Conservation (phyloP, 2,329 filamentous ascomycete species). For the Zymoseptoria tritici region DNA sequence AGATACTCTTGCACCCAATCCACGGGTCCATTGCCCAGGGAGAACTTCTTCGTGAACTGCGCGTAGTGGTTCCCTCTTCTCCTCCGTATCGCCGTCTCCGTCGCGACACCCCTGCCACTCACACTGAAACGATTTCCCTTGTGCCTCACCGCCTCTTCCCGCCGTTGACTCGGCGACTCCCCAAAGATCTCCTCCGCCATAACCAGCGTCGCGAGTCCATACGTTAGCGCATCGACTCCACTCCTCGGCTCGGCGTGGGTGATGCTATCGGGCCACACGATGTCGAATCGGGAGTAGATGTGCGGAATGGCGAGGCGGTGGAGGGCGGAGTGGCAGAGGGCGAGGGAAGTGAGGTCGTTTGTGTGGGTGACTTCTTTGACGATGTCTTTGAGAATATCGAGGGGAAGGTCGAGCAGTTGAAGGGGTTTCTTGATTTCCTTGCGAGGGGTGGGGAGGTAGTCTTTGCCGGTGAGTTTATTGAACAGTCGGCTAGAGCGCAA, state of each 20-base stretch:
- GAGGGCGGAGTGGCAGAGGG: slow-evolving; percentile 69
- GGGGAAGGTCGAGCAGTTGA: slow-evolving; percentile 63
- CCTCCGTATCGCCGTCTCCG: slow-evolving; percentile 29
- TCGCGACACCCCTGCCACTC: slow-evolving; percentile 18
- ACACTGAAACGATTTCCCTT: slow-evolving; percentile 20
- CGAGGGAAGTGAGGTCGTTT: slow-evolving; percentile 72
- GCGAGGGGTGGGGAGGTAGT: slow-evolving; percentile 25
- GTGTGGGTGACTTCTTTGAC: slow-evolving; percentile 75
- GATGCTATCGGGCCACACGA: slow-evolving; percentile 74
- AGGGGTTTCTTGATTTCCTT: slow-evolving; percentile 48
- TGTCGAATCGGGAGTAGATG: slow-evolving; percentile 80
- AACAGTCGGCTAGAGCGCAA: slow-evolving; percentile 37
- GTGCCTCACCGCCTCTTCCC: slow-evolving; percentile 15
- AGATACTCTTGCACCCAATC: slow-evolving; percentile 77
- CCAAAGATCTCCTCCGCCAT: slow-evolving; percentile 61
- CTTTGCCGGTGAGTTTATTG: slow-evolving; percentile 41
- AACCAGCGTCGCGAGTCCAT: slow-evolving; percentile 71
- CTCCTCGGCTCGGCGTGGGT: slow-evolving; percentile 57
- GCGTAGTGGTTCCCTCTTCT: slow-evolving; percentile 68
- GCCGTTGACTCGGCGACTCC: slow-evolving; percentile 38
- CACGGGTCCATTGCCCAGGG: slow-evolving; percentile 69
- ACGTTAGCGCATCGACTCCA: slow-evolving; percentile 75
- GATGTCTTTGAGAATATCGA: slow-evolving; percentile 71
- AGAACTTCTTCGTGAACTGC: slow-evolving; percentile 73
- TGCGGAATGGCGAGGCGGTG: slow-evolving; percentile 68